phyloP scores from a whole-genome alignment of 2,329 filamentous ascomycete species.

The Exophiala sp. region DNA sequence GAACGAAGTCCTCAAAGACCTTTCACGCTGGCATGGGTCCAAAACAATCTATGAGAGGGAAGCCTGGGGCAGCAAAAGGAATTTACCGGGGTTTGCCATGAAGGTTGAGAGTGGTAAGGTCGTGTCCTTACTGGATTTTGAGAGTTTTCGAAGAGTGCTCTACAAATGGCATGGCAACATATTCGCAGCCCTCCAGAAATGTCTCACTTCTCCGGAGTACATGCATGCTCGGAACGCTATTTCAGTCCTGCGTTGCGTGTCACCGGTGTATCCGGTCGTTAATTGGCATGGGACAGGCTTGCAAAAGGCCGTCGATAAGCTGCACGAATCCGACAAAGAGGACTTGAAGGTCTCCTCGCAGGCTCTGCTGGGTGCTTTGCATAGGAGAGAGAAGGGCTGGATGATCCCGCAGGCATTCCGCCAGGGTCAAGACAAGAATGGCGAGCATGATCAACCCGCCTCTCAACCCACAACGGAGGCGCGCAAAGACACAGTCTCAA shows the following conservation, averaged over 20 bases:
- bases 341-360: slow-evolving; percentile 47
- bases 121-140: slow-evolving; percentile 68
- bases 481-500: slow-evolving; percentile 27
- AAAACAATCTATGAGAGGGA: slow-evolving; percentile 73
- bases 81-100: slow-evolving; percentile 72
- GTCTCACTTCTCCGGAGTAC: slow-evolving; percentile 78
- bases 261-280: slow-evolving; percentile 78
- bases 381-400: slow-evolving; percentile 46
- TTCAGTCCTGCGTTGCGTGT: slow-evolving; percentile 73
- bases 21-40: slow-evolving; percentile 77
- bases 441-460: slow-evolving; percentile 12
- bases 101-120: slow-evolving; percentile 67
- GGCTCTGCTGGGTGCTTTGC: slow-evolving; percentile 46
- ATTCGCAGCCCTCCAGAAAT: slow-evolving; percentile 71
- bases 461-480: slow-evolving; percentile 19
- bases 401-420: slow-evolving; percentile 45
- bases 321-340: slow-evolving; percentile 43
- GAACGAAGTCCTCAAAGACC: slow-evolving; percentile 70
- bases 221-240: slow-evolving; percentile 98
- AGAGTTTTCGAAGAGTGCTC: slow-evolving; percentile 76
- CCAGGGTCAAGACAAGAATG: slow-evolving; percentile 20
- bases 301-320: slow-evolving; percentile 38
- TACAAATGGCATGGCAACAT: slow-evolving; percentile 88
- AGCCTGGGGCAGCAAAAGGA: slow-evolving; percentile 60
- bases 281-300: slow-evolving; percentile 69